These are phyloP conservation scores for Bretschneidera sinensis DNA, from an alignment of 345 rosid genomes.

Conservation along the genomic window DNA sequence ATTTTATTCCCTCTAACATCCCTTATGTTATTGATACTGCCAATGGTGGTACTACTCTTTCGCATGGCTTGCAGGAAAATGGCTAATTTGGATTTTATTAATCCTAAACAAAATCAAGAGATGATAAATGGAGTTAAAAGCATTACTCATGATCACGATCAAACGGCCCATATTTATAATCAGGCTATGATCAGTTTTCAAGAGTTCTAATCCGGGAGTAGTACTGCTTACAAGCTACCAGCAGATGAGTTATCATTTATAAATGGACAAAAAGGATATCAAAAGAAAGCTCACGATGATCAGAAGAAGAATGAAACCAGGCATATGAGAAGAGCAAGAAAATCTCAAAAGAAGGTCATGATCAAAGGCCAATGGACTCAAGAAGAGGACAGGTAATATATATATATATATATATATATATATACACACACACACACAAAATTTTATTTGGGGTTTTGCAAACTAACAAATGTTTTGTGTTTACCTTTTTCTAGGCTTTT, in stretches of 20 bases:
- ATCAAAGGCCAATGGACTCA: constrained; percentile 76
- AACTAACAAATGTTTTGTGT: constrained; percentile 1
- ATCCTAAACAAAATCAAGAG: too few relatives aligned
- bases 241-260: constrained; percentile 14
- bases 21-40: not conserved
- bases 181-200: too few relatives aligned
- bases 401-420: not conserved
- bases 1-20: not conserved
- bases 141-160: not conserved
- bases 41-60: constrained; percentile 6
- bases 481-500: not conserved
- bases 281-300: constrained; percentile 20
- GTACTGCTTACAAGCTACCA: constrained; percentile 2
- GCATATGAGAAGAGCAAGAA: constrained; percentile 18
- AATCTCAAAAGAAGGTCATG: constrained; percentile 23
- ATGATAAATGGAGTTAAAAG: too few relatives aligned
- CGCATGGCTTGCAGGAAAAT: constrained; percentile 15
- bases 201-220: not conserved
- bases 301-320: too few relatives aligned
- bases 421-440: not conserved
- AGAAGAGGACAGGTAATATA: constrained; percentile 48
- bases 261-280: too few relatives aligned
- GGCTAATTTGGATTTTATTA: constrained; percentile 14
- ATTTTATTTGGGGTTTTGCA: not conserved
- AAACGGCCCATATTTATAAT: constrained; percentile 6